These are phyloP conservation scores for Neurospora sp. DNA, from an alignment of 495 filamentous ascomycete genomes.

Conservation along the genomic window DNA sequence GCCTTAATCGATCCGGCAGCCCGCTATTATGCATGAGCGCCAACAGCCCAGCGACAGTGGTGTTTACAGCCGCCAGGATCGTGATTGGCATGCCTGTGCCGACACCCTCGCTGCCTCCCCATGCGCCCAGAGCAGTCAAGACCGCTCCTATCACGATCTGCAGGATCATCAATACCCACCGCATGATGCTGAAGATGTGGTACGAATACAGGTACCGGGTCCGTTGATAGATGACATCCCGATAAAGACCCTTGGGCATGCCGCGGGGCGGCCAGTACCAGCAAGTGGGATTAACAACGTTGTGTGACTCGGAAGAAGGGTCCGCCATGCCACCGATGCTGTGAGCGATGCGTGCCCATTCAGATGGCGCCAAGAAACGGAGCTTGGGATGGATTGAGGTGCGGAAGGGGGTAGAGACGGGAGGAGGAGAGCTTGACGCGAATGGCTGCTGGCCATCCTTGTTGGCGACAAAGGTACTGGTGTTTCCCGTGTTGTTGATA, in stretches of 20 bases:
- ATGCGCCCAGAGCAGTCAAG: constrained; percentile 33
- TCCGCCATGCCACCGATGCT: constrained; percentile 35
- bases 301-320: constrained; percentile 25
- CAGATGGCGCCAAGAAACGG: constrained; percentile 29
- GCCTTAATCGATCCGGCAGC: constrained; percentile 36
- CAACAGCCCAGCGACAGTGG: constrained; percentile 36
- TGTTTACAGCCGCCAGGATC: constrained; percentile 38
- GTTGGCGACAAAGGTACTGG: background rate
- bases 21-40: constrained; percentile 43
- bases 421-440: background rate
- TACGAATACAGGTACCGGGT: constrained; percentile 29
- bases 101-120: constrained; percentile 11
- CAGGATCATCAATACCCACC: constrained; percentile 32
- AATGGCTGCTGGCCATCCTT: background rate
- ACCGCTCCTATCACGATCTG: constrained; percentile 35
- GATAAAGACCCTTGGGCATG: constrained; percentile 33
- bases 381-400: background rate
- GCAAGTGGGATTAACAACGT: constrained; percentile 29
- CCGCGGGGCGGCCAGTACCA: constrained; percentile 36
- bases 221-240: constrained; percentile 30
- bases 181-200: constrained; percentile 21
- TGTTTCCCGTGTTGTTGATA: background rate
- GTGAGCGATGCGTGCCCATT: constrained; percentile 37
- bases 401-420: background rate
- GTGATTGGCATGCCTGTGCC: constrained; percentile 29